Percentiles rank a stretch among this genome's conserved stretches.
Conservation (phyloP, 352 stramenopile genomes). For the Thalassiosira hispida region DNA sequence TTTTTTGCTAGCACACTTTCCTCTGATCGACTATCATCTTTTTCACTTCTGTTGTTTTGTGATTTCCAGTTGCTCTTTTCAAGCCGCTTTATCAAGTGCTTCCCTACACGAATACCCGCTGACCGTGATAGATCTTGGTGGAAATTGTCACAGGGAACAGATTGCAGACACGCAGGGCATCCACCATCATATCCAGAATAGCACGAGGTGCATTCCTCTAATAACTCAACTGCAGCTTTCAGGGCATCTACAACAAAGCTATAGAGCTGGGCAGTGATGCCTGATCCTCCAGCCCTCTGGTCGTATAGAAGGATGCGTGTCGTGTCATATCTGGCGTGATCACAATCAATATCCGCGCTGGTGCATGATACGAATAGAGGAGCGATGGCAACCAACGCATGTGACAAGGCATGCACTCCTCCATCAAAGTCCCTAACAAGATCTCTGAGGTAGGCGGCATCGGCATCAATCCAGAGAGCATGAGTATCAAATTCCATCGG, state of each 20-base stretch:
- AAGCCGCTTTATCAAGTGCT: constrained; percentile 51
- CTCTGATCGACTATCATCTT: constrained; percentile 3
- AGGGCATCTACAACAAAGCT: constrained; percentile 49
- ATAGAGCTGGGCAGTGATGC: constrained; percentile 67
- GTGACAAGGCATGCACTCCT: constrained; percentile 89
- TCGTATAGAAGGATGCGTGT: constrained; percentile 80
- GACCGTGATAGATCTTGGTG: constrained; percentile 72
- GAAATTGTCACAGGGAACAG: constrained; percentile 79
- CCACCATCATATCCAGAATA: constrained; percentile 68
- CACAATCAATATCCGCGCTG: constrained; percentile 74
- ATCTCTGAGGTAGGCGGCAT: constrained; percentile 56
- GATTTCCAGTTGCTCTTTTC: constrained; percentile 31
- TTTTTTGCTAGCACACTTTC: background rate
- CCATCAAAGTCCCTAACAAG: constrained; percentile 67
- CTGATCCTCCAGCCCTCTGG: constrained; percentile 72
- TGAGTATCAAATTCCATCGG: constrained; percentile 94
- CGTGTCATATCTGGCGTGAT: constrained; percentile 65
- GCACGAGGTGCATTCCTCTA: constrained; percentile 71
- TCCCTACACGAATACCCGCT: constrained; percentile 66
- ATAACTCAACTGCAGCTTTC: constrained; percentile 68
- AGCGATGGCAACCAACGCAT: constrained; percentile 91
- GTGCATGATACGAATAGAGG: constrained; percentile 92
- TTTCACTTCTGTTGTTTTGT: background rate
- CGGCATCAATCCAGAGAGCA: constrained; percentile 93
- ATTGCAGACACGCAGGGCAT: constrained; percentile 78